Base-by-base conservation (phyloP, 73 alveolate genomes). In the Symbiodinium pilosum region DNA sequence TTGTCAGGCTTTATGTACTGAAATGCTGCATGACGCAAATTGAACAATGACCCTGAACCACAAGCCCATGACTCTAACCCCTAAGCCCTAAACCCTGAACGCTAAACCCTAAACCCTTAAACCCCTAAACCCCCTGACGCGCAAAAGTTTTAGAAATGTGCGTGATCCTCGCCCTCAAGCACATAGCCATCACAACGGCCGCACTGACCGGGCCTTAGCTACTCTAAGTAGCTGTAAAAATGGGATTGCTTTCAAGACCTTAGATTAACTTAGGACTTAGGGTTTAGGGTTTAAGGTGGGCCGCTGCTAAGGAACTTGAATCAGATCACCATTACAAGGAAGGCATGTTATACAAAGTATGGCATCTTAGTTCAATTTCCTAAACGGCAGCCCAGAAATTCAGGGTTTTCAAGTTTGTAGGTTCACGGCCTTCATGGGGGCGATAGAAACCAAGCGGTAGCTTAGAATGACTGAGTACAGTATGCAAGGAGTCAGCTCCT, bases 111-210 rank as follows among this genome's bases (percentile, higher is more conserved):
- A 59, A 59, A 59, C 39, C 32, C 38, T 59, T 24, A 59, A 59
- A 1, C 77, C 77, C 6, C 14, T 47, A 14, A 47, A 47, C 59
- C 14, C 14, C 14, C 59, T 6, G 59, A 9, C 59, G 64, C 64
- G 16, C 7, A 47, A 47, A 47, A 47, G 16, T 16, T 47, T 16
- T 47, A 47, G 16, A 47, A 52, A 52, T 18, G 26, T 26, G 24
- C 26, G 21, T 38, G 32, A 42, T 32, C 99, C 93, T 93, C 94
- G 32, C 99, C 99, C 99, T 99, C 99, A 83, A 99, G 99, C 99
- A 99, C 99, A 99, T 99, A 99, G 88, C 99, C 99, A 85, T 99
- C 99, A 83, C 99, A 99, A 94, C 99, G 99, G 71, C 99, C 99
- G 86, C 99, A 99, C 96, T 99, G 99, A 20, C 99, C 99, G 68